phyloP scores from a whole-genome alignment of 2,329 filamentous ascomycete genomes.

The Sordariomycetes sp. region DNA sequence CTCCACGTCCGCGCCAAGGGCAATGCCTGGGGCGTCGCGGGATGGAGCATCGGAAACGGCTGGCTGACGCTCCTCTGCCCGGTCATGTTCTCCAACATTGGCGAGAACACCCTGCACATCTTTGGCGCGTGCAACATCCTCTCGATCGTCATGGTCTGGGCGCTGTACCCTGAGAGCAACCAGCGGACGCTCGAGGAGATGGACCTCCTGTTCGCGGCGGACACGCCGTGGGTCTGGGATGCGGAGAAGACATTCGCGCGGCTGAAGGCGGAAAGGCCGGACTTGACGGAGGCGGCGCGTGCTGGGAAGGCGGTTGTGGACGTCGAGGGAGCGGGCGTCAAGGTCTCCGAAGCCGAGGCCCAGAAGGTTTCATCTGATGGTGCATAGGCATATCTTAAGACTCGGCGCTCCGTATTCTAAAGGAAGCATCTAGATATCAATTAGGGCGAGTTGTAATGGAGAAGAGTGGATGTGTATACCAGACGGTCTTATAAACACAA shows the following conservation, averaged over 20 bases:
- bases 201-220: conserved; percentile 38
- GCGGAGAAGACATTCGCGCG: conserved; percentile 53
- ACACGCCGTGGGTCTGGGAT: conserved; percentile 61
- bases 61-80: conserved; percentile 68
- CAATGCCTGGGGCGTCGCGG: conserved; percentile 51
- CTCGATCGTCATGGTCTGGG: conserved; percentile 43
- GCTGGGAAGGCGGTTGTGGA: conserved; percentile 8
- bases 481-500: no score
- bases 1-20: conserved; percentile 49
- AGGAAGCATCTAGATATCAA: no score
- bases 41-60: conserved; percentile 68
- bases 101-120: conserved; percentile 47
- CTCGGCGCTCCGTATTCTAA: no score
- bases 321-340: conserved; percentile 9
- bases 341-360: no score
- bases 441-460: no score
- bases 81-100: conserved; percentile 54
- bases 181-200: conserved; percentile 49
- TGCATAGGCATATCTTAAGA: no score
- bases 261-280: conserved; percentile 51
- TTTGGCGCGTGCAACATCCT: conserved; percentile 34
- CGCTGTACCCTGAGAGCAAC: conserved; percentile 37
- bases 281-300: conserved; percentile 15
- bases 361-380: background rate
- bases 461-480: no score